These are phyloP conservation scores for Piper betle DNA, from an alignment of 164 flowering plant species.

Conservation along the genomic window DNA sequence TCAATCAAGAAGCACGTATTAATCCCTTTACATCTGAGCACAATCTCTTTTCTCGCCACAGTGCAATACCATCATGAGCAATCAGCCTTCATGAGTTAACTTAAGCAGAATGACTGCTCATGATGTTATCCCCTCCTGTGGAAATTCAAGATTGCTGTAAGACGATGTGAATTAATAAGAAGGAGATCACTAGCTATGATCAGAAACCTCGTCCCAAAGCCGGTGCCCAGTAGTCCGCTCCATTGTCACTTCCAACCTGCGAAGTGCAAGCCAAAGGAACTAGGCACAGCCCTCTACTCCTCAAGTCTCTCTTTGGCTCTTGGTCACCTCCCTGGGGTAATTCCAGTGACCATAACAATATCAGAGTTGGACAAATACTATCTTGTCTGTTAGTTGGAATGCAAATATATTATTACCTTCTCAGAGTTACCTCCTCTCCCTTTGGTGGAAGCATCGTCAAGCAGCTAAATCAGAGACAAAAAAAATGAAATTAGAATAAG, in stretches of 20 bases:
- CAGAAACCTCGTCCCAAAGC: constrained; percentile 43
- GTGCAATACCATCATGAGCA: constrained; percentile 87
- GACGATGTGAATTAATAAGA: background rate
- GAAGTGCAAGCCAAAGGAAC: constrained; percentile 41
- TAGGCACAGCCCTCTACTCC: constrained; percentile 5
- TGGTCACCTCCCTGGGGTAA: constrained; percentile 22
- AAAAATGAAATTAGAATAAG: constrained; percentile 7
- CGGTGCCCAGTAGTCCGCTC: constrained; percentile 84
- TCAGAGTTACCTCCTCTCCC: constrained; percentile 42
- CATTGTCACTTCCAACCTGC: constrained; percentile 70
- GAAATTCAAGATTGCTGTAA: constrained; percentile 13
- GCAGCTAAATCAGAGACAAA: constrained; percentile 24
- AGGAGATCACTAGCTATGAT: too few species aligned
- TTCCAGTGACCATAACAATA: background rate
- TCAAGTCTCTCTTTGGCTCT: constrained; percentile 47
- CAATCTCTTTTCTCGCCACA: constrained; percentile 10
- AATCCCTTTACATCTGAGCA: constrained; percentile 1
- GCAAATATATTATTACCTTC: constrained; percentile 17
- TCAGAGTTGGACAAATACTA: too few species aligned
- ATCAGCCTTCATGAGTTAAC: constrained; percentile 73
- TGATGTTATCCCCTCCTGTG: constrained; percentile 57
- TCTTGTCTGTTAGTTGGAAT: background rate
- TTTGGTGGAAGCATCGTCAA: constrained; percentile 55
- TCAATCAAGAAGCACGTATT: too few species aligned
- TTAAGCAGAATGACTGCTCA: constrained; percentile 79